Conservation (phyloP, 805 yeast species). For the Starmerella powellii region DNA sequence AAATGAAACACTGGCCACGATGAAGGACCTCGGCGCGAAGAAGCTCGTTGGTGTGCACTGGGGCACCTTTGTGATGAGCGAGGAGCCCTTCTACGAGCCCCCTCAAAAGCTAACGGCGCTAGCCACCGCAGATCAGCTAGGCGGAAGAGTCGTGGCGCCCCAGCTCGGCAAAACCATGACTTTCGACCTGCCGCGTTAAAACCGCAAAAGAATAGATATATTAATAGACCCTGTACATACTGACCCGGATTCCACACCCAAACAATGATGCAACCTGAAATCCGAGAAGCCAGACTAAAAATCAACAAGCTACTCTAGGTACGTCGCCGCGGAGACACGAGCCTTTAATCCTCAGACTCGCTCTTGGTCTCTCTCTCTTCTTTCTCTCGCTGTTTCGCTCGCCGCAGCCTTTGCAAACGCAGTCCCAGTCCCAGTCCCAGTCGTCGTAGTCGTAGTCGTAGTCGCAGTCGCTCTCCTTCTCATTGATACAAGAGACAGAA, state of each 20-base stretch:
- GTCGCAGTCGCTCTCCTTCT: no score
- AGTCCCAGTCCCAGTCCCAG: no score
- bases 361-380: no score
- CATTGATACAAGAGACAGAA: no score
- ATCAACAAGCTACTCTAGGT: not conserved
- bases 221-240: not conserved
- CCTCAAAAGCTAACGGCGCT: conserved; percentile 43
- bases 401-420: no score
- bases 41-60: conserved; percentile 83
- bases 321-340: not conserved
- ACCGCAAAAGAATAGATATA: not conserved
- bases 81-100: conserved; percentile 82
- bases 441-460: no score
- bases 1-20: conserved; percentile 56
- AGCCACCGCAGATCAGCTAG: conserved; percentile 33
- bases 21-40: conserved; percentile 47
- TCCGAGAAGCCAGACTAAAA: not conserved
- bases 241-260: no score
- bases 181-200: conserved; percentile 17
- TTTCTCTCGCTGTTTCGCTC: no score
- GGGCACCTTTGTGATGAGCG: conserved; percentile 87
- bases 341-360: not conserved
- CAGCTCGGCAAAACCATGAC: conserved; percentile 62
- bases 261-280: no score
- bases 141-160: conserved; percentile 45